Conservation (phyloP, 257 asterid genomes). For the Solanum etuberosum region DNA sequence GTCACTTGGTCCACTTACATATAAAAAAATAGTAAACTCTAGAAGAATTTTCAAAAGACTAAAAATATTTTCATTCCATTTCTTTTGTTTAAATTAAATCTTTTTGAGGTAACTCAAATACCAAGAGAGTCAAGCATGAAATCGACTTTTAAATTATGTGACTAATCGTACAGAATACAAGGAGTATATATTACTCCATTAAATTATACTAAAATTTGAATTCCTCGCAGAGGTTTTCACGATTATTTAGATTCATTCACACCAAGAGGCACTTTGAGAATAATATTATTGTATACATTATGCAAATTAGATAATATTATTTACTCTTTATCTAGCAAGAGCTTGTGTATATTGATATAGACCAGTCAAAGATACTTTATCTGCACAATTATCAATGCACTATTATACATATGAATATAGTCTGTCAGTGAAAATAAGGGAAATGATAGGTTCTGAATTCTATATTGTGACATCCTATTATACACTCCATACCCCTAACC, state of each 20-base stretch:
- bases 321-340: background rate
- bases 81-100: background rate
- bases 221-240: background rate
- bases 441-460: conserved; percentile 38
- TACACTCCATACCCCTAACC: background rate
- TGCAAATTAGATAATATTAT: background rate
- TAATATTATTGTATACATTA: background rate
- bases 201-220: background rate
- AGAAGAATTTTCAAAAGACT: background rate
- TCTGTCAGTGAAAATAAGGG: conserved; percentile 12
- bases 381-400: conserved; percentile 8
- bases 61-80: background rate
- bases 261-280: background rate
- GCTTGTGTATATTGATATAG: background rate
- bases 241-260: background rate
- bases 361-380: conserved; percentile 15
- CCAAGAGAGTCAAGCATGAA: background rate
- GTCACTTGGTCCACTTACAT: background rate
- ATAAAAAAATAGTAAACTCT: background rate
- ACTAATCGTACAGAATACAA: background rate
- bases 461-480: conserved; percentile 15
- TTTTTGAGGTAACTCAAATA: background rate
- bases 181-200: background rate
- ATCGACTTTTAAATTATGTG: background rate
- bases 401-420: background rate